Conservation (phyloP, 2,329 filamentous ascomycete species). For the Dactylellina leptospora region DNA sequence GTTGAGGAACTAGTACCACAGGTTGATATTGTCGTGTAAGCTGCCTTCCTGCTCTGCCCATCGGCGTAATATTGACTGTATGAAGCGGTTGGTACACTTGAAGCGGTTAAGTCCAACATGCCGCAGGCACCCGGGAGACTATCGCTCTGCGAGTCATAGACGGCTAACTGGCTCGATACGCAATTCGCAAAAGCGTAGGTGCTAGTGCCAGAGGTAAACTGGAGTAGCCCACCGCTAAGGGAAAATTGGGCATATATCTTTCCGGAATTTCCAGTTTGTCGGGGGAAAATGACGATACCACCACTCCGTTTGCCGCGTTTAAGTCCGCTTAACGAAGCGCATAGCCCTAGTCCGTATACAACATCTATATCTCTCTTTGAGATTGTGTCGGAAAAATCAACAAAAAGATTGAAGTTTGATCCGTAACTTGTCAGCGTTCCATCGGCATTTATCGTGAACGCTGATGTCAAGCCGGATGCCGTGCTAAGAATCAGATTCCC, state of each 20-base stretch:
- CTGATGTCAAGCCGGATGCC: conserved; percentile 5
- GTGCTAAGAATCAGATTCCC: conserved; percentile 21
- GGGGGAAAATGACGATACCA: conserved; percentile 8
- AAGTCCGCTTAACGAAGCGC: not conserved
- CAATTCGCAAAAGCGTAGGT: conserved; percentile 31
- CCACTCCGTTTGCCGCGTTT: not conserved
- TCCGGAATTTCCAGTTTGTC: not conserved
- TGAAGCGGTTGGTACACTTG: conserved; percentile 23
- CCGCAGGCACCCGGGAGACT: conserved; percentile 7
- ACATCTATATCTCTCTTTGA: conserved; percentile 13
- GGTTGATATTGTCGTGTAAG: conserved; percentile 13
- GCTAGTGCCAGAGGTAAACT: conserved; percentile 1
- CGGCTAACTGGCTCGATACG: conserved; percentile 1
- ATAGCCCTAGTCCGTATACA: conserved; percentile 22
- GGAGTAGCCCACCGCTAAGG: conserved; percentile 4
- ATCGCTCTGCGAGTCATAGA: conserved; percentile 33
- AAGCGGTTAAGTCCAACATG: conserved; percentile 16
- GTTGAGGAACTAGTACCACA: conserved; percentile 15
- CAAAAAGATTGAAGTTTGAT: conserved; percentile 36
- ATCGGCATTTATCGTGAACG: conserved; percentile 37
- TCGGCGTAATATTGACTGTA: conserved; percentile 35
- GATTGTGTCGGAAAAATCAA: conserved; percentile 20
- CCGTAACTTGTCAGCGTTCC: conserved; percentile 29
- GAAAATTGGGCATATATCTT: conserved; percentile 22
- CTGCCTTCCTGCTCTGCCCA: conserved; percentile 1